These are phyloP conservation scores for Diaporthe citriasiana DNA, from an alignment of 2,329 filamentous ascomycete species.

Conservation along the genomic window DNA sequence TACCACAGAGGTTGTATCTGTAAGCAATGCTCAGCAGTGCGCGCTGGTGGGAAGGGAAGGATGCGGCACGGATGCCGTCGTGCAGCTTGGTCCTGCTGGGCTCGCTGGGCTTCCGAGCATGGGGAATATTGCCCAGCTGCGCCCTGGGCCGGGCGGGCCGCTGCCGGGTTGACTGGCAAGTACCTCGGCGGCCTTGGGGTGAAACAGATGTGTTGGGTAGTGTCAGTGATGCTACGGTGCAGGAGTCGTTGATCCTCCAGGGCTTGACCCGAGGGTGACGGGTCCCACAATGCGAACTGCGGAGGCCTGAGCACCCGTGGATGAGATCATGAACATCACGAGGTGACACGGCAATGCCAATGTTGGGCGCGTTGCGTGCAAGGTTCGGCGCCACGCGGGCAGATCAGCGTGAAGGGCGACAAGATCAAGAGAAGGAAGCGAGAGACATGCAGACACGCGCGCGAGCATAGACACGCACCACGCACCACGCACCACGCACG, in stretches of 20 bases:
- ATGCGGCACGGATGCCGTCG: not conserved
- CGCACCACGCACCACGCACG: no score
- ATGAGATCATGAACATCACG: constrained; percentile 25
- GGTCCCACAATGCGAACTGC: not conserved
- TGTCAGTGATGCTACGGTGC: not conserved
- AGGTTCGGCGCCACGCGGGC: constrained; percentile 30
- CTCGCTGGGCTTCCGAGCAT: not conserved
- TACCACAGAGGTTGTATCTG: not conserved
- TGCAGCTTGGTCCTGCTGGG: not conserved
- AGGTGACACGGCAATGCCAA: constrained; percentile 28
- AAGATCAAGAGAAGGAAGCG: not conserved
- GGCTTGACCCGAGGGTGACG: not conserved
- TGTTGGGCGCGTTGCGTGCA: constrained; percentile 34
- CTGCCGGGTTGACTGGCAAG: constrained; percentile 28
- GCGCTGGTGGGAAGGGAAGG: not conserved
- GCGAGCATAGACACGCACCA: not conserved
- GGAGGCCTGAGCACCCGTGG: not conserved
- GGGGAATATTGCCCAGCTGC: constrained; percentile 12
- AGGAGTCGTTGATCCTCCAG: not conserved
- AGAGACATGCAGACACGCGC: not conserved
- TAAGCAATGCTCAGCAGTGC: constrained; percentile 12
- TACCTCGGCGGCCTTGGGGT: not conserved
- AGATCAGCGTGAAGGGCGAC: not conserved
- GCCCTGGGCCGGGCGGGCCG: not conserved
- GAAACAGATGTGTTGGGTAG: constrained; percentile 26